Base-by-base conservation (phyloP, 257 asterid species). In the Nicotiana noctiflora region DNA sequence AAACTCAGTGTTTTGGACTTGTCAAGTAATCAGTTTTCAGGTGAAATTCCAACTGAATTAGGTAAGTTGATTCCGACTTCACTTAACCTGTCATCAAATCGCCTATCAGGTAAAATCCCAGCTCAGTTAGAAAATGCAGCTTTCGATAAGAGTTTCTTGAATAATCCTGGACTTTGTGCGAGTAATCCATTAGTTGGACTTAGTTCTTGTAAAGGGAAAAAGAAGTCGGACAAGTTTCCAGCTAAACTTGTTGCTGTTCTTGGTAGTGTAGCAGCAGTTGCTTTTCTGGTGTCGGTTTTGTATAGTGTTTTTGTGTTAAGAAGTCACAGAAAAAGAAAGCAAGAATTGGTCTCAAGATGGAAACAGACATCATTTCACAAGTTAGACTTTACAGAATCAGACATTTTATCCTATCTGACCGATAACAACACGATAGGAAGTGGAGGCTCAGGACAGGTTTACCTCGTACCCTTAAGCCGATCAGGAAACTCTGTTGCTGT, bases 361-460 rank as follows among this genome's bases (percentile, higher is more conserved):
- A 90, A 93, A 76, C 82, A 93, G 52, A 93, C 93, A 51, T 87
- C 98, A 51, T 95, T 95, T 86, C 97, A 91, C 79, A 92, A 86
- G 86, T 82, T 92, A 59, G 88, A 82, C 46, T 93, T 95, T 92
- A 89, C 97, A 0, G 95, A 88, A 85, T 85, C 91, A 21, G 81
- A 82, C 40, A 89, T 95, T 51, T 9, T 91, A 25, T 83, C 95
- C 5, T 81, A 90, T 40, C 78, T 95, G 83, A 88, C 84, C 2
- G 98, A 91, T 2, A 83, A 84, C 67, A 89, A 90, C 61, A 8
- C 86, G 37, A 89, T 94, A 11, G 98, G 98, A 76, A 90, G 89
- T 19, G 98, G 98, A 51, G 98, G 98, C 52, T 94, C 98, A 0
- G 98, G 98, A 59, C 76, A 82, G 80, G 98, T 94, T 1, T 93